Conservation (phyloP, 768 basidiomycete genomes). For the Hygrophoropsis aurantiaca region DNA sequence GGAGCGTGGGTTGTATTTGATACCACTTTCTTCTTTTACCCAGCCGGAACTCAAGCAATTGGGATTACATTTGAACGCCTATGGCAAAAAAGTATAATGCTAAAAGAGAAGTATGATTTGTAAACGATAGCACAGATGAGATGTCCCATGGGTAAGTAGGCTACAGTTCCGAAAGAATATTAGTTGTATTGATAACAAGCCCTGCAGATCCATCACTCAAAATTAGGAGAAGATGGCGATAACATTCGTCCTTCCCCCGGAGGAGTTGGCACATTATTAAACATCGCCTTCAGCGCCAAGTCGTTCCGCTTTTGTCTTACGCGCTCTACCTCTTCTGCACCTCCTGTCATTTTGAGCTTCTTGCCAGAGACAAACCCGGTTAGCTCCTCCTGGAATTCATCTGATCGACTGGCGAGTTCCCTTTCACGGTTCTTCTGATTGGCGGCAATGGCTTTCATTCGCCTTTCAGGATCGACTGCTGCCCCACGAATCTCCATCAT, state of each 20-base stretch:
- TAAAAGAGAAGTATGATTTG: no score
- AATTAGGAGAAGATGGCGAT: no score
- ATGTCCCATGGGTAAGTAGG: no score
- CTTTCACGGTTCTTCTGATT: slow-evolving; percentile 79
- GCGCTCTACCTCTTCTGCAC: slow-evolving; percentile 88
- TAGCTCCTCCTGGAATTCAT: slow-evolving; percentile 86
- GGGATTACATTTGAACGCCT: no score
- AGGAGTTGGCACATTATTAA: slow-evolving; percentile 34
- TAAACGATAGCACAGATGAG: no score
- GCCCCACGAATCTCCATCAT: slow-evolving; percentile 90
- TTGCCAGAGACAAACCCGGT: slow-evolving; percentile 82
- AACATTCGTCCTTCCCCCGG: not conserved
- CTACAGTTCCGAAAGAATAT: no score
- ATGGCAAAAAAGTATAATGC: no score
- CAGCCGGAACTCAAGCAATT: no score
- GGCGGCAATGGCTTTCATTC: slow-evolving; percentile 91
- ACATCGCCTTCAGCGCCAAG: slow-evolving; percentile 87
- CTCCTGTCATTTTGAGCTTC: slow-evolving; percentile 94
- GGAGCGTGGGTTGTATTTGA: no score
- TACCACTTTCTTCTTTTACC: no score
- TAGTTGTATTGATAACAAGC: no score
- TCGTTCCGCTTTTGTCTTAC: slow-evolving; percentile 85
- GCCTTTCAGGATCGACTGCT: slow-evolving; percentile 74
- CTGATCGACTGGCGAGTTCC: slow-evolving; percentile 68
- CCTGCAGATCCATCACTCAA: no score